Evolutionary conservation across 2,329 filamentous ascomycete genomes (phyloP), one percentile per base, ranked within the genome.

Genomic region (Cladorrhinum sp.): DNA sequence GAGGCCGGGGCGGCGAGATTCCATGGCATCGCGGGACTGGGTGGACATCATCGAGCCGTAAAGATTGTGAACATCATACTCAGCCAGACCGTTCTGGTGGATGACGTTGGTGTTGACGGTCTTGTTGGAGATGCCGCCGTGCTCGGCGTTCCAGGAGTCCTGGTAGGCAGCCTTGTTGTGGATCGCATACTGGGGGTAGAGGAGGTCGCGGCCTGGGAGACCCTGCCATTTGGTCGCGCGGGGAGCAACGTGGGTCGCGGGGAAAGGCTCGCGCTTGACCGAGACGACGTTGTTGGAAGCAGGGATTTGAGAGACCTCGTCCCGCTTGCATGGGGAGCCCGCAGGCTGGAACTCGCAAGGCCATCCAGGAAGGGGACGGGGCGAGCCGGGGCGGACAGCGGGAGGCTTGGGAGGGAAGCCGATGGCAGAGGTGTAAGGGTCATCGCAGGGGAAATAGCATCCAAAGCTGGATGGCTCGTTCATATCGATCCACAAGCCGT

Each of bases 401-500:
- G 87, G 85, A 45, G 88, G 82, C 1, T 76, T 72, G 0, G 89
- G 89, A 20, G 90, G 86, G 60, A 78, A 81, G 1, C 76, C 77
- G 10, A 68, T 65, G 2, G 73, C 73, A 1, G 70, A 67, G 0
- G 65, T 69, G 2, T 73, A 74, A 0, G 82, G 78, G 65, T 85
- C 71, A 22, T 76, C 72, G 68, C 83, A 86, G n/a, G 83, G 82
- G 64, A 80, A 85, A 49, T 76, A 74, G 69, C 83, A 85, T 45
- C 74, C 74, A 62, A 79, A 78, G 58, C 75, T 75, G 20, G 73
- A 74, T 1, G 76, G 75, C 68, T 86, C 83, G 61, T 85, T 86
- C 82, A 89, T 85, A 66, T 91, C 89, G 65, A 91, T 90, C 87
- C 89, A 93, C 1, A 93, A 77, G 1, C 83, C 90, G 63, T 93